Conservation (phyloP, 1,284 basidiomycete species). For the Tylopilus sp. region DNA sequence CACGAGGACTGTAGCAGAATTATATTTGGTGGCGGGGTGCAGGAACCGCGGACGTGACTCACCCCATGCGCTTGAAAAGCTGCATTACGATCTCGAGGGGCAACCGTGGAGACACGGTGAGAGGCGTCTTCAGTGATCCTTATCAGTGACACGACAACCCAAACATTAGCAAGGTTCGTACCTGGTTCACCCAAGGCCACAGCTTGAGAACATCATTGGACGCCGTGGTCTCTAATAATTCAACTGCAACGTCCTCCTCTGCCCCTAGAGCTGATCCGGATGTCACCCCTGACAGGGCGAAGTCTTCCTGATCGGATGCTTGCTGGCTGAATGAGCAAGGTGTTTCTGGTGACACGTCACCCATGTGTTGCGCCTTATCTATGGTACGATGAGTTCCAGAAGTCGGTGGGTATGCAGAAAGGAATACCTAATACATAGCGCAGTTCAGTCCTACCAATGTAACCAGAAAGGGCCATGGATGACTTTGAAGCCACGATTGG, state of each 20-base stretch:
- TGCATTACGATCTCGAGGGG: constrained; percentile 97
- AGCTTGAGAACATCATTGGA: constrained; percentile 65
- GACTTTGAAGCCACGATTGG: constrained; percentile 67
- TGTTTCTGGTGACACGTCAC: constrained; percentile 60
- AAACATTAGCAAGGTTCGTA: constrained; percentile 31
- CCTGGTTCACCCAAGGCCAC: constrained; percentile 91
- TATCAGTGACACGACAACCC: constrained; percentile 8
- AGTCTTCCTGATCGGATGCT: constrained; percentile 42
- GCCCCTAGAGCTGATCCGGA: constrained; percentile 52
- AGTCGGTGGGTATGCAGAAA: neutral
- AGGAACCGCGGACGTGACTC: constrained; percentile 32
- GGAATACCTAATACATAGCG: constrained; percentile 76
- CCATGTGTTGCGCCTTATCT: constrained; percentile 69
- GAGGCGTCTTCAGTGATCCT: constrained; percentile 61
- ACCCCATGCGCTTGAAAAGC: constrained; percentile 95
- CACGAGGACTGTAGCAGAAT: constrained; percentile 64
- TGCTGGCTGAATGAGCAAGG: constrained; percentile 64
- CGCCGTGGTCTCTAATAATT: constrained; percentile 55
- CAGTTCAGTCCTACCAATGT: constrained; percentile 84
- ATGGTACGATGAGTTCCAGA: constrained; percentile 4
- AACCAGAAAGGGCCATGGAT: constrained; percentile 70
- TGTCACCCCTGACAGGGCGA: constrained; percentile 45
- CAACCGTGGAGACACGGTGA: constrained; percentile 89
- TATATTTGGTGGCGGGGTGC: neutral
- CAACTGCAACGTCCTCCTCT: constrained; percentile 62